Base-by-base conservation (phyloP, 805 yeast species). In the Monosporozyma yasuniensis region DNA sequence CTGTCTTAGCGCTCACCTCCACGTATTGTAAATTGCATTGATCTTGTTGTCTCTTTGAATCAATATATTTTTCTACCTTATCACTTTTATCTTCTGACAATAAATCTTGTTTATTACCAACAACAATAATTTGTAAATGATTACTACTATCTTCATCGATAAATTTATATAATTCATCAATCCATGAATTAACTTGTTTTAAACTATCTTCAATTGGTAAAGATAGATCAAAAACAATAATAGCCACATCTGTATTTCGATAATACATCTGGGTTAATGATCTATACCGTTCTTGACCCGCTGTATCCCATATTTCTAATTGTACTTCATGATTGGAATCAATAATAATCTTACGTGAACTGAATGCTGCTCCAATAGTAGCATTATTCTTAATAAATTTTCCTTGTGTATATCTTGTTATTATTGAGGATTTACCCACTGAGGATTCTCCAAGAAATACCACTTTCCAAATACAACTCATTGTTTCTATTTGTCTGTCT, bases 241-340 rank as follows among this genome's bases (percentile, higher is more conserved):
- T 67, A 0, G 95, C 93, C 34, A 87, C 84, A 64, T 85, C 84
- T 25, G 90, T 85, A 60, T 83, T 83, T 56, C 95, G 66, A 64
- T 85, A 85, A 67, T 85, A 85, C 89, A 85, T 85, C 28, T 91
- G 89, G 3, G 91, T 87, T 55, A 85, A 69, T 0, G 87, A 80
- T 54, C 84, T 76, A 60, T 84, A 85, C 50, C 95, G 69, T 59
- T 85, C 93, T 64, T 85, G 93, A 6, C 95, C 93, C 0, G 91
- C 90, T 2, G 91, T 84, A 61, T 85, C 95, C 95, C 93, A 85
- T 47, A 85, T 83, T 61, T 85, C 93, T 56, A 83, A 78, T 63
- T 84, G 83, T 42, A 84, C 76, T 1, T 80, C 78, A 37, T 41
- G 57, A 18, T 50, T 47, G 34, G 71, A 78, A 48, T 77, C 78